Percentiles rank a stretch among this genome's conserved stretches.
Evolutionary conservation across 371 early-diverging fungal genomes (phyloP).

Genomic region (Apophysomyces trapeziformis): DNA sequence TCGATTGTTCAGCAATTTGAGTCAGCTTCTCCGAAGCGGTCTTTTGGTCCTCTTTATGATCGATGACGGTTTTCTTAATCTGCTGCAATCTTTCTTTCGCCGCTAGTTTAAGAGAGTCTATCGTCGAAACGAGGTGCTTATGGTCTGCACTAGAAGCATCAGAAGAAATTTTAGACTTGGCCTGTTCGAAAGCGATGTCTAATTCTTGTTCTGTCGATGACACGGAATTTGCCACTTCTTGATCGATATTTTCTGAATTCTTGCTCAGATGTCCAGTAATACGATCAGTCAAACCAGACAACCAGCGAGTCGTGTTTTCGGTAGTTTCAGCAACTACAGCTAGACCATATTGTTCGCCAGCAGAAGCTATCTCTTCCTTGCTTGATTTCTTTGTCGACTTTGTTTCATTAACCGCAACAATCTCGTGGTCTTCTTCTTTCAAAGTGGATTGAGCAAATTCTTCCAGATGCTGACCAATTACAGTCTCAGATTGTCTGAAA

Average conservation of each 20-base stretch:
- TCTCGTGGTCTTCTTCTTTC: not conserved
- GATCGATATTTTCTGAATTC: not conserved
- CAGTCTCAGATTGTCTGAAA: not conserved
- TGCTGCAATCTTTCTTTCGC: not conserved
- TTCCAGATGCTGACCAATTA: not conserved
- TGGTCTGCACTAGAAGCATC: slow-evolving; percentile 2
- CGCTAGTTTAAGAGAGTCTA: not conserved
- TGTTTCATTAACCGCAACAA: not conserved
- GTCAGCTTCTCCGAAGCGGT: slow-evolving; percentile 1
- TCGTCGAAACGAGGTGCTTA: slow-evolving; percentile 1
- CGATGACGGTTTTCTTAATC: not conserved
- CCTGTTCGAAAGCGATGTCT: not conserved
- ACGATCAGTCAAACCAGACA: slow-evolving; percentile 2
- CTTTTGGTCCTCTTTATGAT: slow-evolving; percentile 5
- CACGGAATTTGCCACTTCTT: not conserved
- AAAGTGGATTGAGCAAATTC: not conserved
- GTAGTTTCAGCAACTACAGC: slow-evolving; percentile 6
- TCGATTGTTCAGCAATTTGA: slow-evolving; percentile 6
- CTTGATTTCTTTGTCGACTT: not conserved
- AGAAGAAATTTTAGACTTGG: slow-evolving; percentile 1
- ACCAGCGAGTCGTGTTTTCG: not conserved
- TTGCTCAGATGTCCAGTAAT: not conserved
- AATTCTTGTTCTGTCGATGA: not conserved
- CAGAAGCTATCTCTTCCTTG: not conserved
- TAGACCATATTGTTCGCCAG: not conserved